Evolutionary conservation across 768 basidiomycete genomes (phyloP), one percentile per base, ranked within the genome.

Genomic region (Albatrellus ellisii): DNA sequence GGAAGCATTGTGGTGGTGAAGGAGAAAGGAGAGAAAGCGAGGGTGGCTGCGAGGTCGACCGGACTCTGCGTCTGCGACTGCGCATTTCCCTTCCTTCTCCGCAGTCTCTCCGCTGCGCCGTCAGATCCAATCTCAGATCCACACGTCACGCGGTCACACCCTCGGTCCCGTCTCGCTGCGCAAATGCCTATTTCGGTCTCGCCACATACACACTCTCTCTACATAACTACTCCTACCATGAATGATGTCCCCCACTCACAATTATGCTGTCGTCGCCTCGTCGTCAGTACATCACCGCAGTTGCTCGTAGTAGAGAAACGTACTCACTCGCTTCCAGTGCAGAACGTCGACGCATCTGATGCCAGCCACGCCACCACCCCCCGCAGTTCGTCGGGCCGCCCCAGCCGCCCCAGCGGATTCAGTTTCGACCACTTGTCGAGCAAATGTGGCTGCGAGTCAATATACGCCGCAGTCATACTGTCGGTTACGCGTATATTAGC

Each of bases 321-420:
- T 28, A 75, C 80, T 41, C 52, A 85, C 81, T 85, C 82, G 78
- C 81, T 83, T 1, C 82, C 81, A 0, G 84, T 86, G 53, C 79
- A 83, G 55, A 78, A 86, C 24, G 72, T 79, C 4, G 78, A 80
- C 36, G 83, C 81, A 44, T 84, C 80, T 48, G 73, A 75, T 21
- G 81, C 76, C 7, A 86, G 61, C 82, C 82, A 86, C 0, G 70
- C 60, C 35, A 73, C 63, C 0, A 82, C 79, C 0, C 84, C 83
- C 1, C 83, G 67, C 53, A 85, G 52, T 57, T 87, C 83, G 51
- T 85, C 80, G 0, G 77, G 70, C 7, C 77, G 62, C 4, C 83
- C 83, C 25, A 87, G 67, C 6, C 84, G 69, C 1, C 76, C 77
- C 49, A 84, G 60, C 1, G 83, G 84, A 52, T 83, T 84, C 58